phyloP scores from a whole-genome alignment of 2,329 filamentous ascomycete genomes.

The Chalara sp. region DNA sequence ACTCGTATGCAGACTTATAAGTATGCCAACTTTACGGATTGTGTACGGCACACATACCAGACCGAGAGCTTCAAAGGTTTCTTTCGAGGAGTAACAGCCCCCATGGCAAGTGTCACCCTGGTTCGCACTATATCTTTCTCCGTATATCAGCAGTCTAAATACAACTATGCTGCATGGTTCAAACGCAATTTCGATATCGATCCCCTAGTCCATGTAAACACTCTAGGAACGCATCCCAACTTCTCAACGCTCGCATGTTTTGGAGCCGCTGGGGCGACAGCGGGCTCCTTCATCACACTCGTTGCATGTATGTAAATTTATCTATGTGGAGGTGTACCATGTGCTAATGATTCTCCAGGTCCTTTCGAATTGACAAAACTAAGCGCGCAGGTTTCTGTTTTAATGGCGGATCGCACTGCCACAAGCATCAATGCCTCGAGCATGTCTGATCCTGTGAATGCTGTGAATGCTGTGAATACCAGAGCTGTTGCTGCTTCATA shows the following conservation, averaged over 20 bases:
- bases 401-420: conserved; percentile 57
- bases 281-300: conserved; percentile 72
- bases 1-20: conserved; percentile 85
- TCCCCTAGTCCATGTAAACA: conserved; percentile 67
- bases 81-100: conserved; percentile 75
- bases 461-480: not conserved
- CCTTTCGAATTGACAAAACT: conserved; percentile 89
- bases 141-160: conserved; percentile 72
- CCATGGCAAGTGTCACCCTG: conserved; percentile 71
- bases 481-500: conserved; percentile 55
- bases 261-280: conserved; percentile 69
- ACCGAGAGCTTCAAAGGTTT: conserved; percentile 69
- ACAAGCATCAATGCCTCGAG: conserved; percentile 37
- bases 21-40: conserved; percentile 67
- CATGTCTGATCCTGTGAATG: conserved; percentile 24
- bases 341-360: conserved; percentile 34
- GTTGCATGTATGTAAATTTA: conserved; percentile 57
- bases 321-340: not conserved
- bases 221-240: conserved; percentile 63
- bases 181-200: conserved; percentile 60
- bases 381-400: conserved; percentile 76
- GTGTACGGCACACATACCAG: conserved; percentile 67
- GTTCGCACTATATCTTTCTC: conserved; percentile 75
- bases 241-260: conserved; percentile 70
- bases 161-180: conserved; percentile 65